A percentile compares a stretch with the other conserved stretches of the same genome.
Evolutionary conservation across 352 stramenopile genomes (phyloP).

Genomic region (Globisporangium barbulae): DNA sequence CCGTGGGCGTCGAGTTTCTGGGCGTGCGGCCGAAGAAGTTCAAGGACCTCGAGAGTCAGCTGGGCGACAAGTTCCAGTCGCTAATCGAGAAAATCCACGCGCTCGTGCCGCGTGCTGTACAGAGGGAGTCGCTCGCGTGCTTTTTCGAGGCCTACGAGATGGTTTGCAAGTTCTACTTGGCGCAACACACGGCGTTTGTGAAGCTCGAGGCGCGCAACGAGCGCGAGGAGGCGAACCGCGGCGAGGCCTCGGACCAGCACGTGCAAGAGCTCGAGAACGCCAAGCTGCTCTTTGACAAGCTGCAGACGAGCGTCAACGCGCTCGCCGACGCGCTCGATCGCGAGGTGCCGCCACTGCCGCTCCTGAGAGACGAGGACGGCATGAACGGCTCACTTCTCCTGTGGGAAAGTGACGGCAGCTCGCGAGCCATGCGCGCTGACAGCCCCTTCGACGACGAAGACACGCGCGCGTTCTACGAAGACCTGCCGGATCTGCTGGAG

Average conservation of each 20-base stretch:
- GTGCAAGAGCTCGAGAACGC: conserved; percentile 69
- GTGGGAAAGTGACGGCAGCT: conserved; percentile 74
- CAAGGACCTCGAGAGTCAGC: conserved; percentile 46
- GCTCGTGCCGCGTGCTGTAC: conserved; percentile 64
- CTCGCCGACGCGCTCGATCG: conserved; percentile 77
- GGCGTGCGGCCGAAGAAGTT: conserved; percentile 64
- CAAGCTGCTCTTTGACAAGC: conserved; percentile 82
- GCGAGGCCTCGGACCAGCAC: conserved; percentile 71
- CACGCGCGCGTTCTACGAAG: conserved; percentile 95
- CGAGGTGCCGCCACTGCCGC: conserved; percentile 62
- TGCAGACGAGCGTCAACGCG: conserved; percentile 79
- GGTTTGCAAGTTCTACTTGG: conserved; percentile 88
- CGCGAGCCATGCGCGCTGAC: conserved; percentile 60
- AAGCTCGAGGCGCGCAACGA: conserved; percentile 94
- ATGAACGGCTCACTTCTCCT: conserved; percentile 44
- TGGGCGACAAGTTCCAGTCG: conserved; percentile 31
- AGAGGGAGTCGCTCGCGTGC: conserved; percentile 68
- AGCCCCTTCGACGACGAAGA: conserved; percentile 96
- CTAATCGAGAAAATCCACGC: conserved; percentile 35
- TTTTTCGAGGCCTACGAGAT: conserved; percentile 88
- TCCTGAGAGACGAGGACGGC: conserved; percentile 60
- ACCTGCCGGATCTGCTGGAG: conserved; percentile 94
- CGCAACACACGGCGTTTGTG: conserved; percentile 86
- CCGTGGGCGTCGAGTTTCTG: conserved; percentile 88
- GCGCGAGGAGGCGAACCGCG: conserved; percentile 84